Evolutionary conservation across 192 early-diverging fungal genomes (phyloP), one percentile per base, ranked within the genome.

Genomic region (Backusella mclennaniae): DNA sequence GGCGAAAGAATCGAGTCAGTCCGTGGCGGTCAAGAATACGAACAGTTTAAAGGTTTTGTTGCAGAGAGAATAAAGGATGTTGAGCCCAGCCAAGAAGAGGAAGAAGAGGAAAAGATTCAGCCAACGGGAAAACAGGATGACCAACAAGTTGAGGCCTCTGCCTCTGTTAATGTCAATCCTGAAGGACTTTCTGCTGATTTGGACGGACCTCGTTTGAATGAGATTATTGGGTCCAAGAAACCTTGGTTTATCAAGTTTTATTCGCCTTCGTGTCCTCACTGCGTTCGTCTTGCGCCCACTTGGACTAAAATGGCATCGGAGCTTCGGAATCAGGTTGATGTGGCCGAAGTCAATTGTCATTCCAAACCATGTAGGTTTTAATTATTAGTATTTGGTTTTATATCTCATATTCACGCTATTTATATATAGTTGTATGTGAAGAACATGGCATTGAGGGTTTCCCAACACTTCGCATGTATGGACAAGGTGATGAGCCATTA

Each of bases 281-380:
- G 97, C 84, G 86, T 94, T 79, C 77, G 83, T 0, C 88, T 99
- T 75, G 92, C 91, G 12, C 95, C 96, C 3, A 87, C 85, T 33
- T 97, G 94, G 89, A 87, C 88, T 29, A 77, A 92, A 71, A 78
- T 99, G 72, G 94, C 89, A 26, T 80, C 80, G 14, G 77, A 77
- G 17, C 67, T 94, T 63, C 88, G 89, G 68, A 89, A 90, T 35
- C 83, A 89, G 46, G 87, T 96, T 11, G 95, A 97, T 77, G 85
- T 97, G 26, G 97, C 91, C 49, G 86, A 92, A 69, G 90, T 99
- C 21, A 92, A 99, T 84, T 99, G 97, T 82, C 91, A 90, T n/a
- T 81, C 82, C 31, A 84, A 92, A 38, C 84, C 76, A 63, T 83
- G 79, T 80, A 77, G 44, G 75, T 42, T 6, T 38, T 5, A 4